Evolutionary conservation across 768 basidiomycete species (phyloP).

Genomic region (Mycena galopus): DNA sequence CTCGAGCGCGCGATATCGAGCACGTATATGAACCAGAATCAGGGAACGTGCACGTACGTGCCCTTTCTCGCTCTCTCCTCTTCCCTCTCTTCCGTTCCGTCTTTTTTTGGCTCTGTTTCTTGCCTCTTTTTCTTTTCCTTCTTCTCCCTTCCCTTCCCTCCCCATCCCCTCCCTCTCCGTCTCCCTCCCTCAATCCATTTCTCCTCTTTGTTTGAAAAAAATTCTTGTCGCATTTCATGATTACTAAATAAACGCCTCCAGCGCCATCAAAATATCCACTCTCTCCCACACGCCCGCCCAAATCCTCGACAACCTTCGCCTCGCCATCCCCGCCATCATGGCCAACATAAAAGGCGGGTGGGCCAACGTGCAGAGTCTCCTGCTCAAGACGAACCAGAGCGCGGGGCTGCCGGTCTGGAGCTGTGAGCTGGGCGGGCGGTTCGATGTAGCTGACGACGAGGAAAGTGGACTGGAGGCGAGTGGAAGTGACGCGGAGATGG

Average conservation of each 20-base stretch:
- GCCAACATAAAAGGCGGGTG: constrained; percentile 82
- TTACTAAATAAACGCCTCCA: constrained; percentile 47
- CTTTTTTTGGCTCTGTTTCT: no score
- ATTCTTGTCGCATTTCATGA: no score
- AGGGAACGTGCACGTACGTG: constrained; percentile 92
- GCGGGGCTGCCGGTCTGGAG: constrained; percentile 93
- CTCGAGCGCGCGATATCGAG: constrained; percentile 93
- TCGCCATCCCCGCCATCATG: constrained; percentile 81
- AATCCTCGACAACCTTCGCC: constrained; percentile 81
- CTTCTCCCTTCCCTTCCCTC: neutral
- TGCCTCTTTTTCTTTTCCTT: neutral
- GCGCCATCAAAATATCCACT: constrained; percentile 87
- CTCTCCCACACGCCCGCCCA: constrained; percentile 81
- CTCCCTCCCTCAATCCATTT: neutral
- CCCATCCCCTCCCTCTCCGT: neutral
- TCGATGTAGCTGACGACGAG: constrained; percentile 54
- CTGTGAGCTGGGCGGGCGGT: constrained; percentile 80
- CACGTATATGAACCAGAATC: constrained; percentile 96
- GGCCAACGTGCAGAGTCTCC: constrained; percentile 91
- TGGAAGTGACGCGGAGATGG: constrained; percentile 42
- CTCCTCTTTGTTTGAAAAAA: no score
- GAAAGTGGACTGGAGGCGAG: constrained; percentile 41
- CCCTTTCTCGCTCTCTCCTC: neutral
- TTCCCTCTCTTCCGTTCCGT: neutral
- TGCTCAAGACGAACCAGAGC: constrained; percentile 91